Base-by-base conservation (phyloP, 495 filamentous ascomycete species). In the Aspergillus bertholletiae region DNA sequence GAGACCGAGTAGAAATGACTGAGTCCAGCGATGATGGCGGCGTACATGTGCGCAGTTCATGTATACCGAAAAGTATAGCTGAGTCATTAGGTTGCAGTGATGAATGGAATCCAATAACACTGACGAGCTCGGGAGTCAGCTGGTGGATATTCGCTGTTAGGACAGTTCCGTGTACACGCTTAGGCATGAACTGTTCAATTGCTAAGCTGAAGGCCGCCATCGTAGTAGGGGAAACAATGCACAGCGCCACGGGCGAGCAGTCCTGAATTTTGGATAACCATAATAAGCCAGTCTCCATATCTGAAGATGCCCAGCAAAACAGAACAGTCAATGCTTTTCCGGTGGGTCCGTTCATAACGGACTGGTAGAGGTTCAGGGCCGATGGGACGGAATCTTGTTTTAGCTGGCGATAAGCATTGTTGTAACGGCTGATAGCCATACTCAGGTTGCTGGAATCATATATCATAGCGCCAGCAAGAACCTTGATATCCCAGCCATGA, bases 391-490 rank as follows among this genome's bases (percentile, higher is more conserved):
- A 5, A 35, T 35, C 21, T 49, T 44, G 44, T 65, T n/a, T n/a
- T n/a, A 68, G 8, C 53, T 62, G 9, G 47, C 40, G 52, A 67
- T 69, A 66, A 67, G 0, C 67, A n/a, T n/a, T n/a, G n/a, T n/a
- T n/a, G n/a, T 46, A 5, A 47, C 30, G 35, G 67, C 44, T 3
- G 64, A 28, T 48, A 39, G 48, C 49, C 1, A 9, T 26, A n/a
- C n/a, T n/a, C 23, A 72, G 57, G 21, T 71, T 54, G 13, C 47
- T 32, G 0, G 70, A 69, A 11, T 72, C 55, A 55, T 62, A 74
- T 13, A 68, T 46, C 24, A 77, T 56, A 1, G 52, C 48, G 13
- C 74, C 74, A 8, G 63, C 58, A 4, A 77, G 62, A 23, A 73
- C 39, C 59, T 71, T n/a, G n/a, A n/a, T n/a, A 43, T 28, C 3